Evolutionary conservation across 2,329 filamentous ascomycete species (phyloP).

Genomic region (Gnomoniopsis sp.): DNA sequence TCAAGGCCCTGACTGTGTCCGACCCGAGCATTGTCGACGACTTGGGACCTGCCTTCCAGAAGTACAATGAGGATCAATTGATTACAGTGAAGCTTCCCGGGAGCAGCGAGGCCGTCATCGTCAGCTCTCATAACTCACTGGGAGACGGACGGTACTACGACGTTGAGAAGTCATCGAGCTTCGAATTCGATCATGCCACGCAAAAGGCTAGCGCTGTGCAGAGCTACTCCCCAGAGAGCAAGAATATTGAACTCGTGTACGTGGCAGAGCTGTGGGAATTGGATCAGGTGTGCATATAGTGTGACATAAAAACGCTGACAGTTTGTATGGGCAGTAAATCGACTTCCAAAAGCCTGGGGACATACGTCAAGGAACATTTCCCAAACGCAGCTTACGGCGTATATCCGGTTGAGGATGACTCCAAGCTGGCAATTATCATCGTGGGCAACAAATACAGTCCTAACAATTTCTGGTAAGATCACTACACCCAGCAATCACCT

Average conservation of each 20-base stretch:
- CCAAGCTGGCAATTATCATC: constrained; percentile 73
- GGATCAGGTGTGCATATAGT: background rate
- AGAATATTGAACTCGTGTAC: constrained; percentile 77
- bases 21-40: constrained; percentile 65
- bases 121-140: constrained; percentile 83
- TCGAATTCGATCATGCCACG: constrained; percentile 79
- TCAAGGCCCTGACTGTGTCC: constrained; percentile 78
- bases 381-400: constrained; percentile 76
- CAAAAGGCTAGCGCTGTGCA: constrained; percentile 81
- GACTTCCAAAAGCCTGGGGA: constrained; percentile 70
- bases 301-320: constrained; percentile 1
- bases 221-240: constrained; percentile 73
- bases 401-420: constrained; percentile 75
- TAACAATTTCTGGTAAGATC: constrained; percentile 84
- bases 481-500: background rate
- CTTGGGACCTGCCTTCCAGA: constrained; percentile 80
- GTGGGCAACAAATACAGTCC: constrained; percentile 97
- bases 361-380: constrained; percentile 86
- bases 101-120: constrained; percentile 75
- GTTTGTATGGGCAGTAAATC: constrained; percentile 60
- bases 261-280: constrained; percentile 26
- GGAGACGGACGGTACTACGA: constrained; percentile 86
- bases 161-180: constrained; percentile 81
- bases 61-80: constrained; percentile 96
- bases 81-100: constrained; percentile 85